phyloP scores from a whole-genome alignment of 371 early-diverging fungal species.

The Thermomucor indicae-seudaticae region DNA sequence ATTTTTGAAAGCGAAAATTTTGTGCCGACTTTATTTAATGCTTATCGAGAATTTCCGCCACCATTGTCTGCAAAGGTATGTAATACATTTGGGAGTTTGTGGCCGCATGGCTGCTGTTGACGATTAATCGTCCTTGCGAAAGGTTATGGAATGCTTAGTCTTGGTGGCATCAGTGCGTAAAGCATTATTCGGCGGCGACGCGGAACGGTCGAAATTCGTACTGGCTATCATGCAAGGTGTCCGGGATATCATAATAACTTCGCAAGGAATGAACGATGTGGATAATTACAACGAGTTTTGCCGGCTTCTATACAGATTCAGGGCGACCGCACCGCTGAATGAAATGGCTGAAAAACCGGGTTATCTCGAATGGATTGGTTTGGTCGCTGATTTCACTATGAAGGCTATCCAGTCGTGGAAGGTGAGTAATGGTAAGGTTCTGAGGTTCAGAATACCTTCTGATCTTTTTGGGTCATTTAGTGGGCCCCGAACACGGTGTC shows the following conservation, averaged over 20 bases:
- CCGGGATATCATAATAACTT: constrained; percentile 57
- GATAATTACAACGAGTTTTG: constrained; percentile 87
- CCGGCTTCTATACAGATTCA: constrained; percentile 77
- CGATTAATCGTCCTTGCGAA: constrained; percentile 5
- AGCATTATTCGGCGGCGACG: constrained; percentile 73
- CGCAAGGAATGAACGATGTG: constrained; percentile 63
- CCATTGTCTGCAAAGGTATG: constrained; percentile 43
- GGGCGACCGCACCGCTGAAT: constrained; percentile 72
- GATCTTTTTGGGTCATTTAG: constrained; percentile 18
- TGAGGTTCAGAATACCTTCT: neutral
- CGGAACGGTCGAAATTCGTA: constrained; percentile 66
- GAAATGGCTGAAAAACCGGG: constrained; percentile 72
- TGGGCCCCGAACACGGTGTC: constrained; percentile 75
- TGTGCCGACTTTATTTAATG: constrained; percentile 68
- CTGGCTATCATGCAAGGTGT: constrained; percentile 70
- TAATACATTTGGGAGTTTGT: neutral
- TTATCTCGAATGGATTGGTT: constrained; percentile 70
- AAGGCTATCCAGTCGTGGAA: constrained; percentile 75
- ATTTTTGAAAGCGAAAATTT: constrained; percentile 66
- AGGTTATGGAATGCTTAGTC: constrained; percentile 83
- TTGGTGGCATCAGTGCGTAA: constrained; percentile 77
- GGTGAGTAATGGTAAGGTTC: constrained; percentile 27
- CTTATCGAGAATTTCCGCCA: constrained; percentile 58
- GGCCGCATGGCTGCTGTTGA: neutral
- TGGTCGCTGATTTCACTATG: constrained; percentile 70